These are phyloP conservation scores for Ephemerocybe angulata DNA, from an alignment of 768 basidiomycete species.

Conservation along the genomic window DNA sequence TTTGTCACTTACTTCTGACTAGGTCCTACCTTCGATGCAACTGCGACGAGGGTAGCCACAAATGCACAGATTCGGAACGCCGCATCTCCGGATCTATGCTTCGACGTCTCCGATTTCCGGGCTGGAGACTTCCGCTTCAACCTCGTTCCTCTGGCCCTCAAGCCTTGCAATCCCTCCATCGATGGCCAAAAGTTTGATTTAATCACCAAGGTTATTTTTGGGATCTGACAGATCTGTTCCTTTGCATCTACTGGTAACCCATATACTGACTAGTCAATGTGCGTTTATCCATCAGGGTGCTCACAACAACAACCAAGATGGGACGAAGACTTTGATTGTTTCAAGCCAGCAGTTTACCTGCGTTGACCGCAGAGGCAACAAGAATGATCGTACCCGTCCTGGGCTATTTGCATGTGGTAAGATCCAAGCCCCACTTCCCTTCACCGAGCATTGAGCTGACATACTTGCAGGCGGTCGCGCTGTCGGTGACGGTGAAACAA, in stretches of 20 bases:
- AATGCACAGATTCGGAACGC: conserved; percentile 24
- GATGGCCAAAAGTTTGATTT: conserved; percentile 32
- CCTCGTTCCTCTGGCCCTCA: conserved; percentile 26
- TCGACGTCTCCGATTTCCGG: conserved; percentile 29
- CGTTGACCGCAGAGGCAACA: conserved; percentile 23
- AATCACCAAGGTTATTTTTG: conserved; percentile 24
- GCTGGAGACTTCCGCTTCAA: conserved; percentile 29
- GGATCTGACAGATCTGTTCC: background rate
- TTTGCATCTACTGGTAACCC: background rate
- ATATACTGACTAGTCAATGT: background rate
- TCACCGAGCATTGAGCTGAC: background rate
- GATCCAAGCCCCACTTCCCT: background rate
- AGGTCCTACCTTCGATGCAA: conserved; percentile 27
- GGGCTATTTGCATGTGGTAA: conserved; percentile 26
- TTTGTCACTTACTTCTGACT: background rate
- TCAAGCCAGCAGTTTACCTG: conserved; percentile 28
- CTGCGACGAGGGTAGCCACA: conserved; percentile 27
- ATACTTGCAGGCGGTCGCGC: conserved; percentile 22
- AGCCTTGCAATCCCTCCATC: conserved; percentile 21
- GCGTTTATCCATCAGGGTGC: conserved; percentile 17
- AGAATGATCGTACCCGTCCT: conserved; percentile 22
- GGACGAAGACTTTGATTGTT: conserved; percentile 24
- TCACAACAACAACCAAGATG: conserved; percentile 26
- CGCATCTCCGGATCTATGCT: conserved; percentile 22
- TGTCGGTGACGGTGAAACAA: conserved; percentile 25